Percentiles rank a stretch among this genome's conserved stretches.
phyloP scores from a whole-genome alignment of 257 asterid genomes.

The Anisodus acutangulus region DNA sequence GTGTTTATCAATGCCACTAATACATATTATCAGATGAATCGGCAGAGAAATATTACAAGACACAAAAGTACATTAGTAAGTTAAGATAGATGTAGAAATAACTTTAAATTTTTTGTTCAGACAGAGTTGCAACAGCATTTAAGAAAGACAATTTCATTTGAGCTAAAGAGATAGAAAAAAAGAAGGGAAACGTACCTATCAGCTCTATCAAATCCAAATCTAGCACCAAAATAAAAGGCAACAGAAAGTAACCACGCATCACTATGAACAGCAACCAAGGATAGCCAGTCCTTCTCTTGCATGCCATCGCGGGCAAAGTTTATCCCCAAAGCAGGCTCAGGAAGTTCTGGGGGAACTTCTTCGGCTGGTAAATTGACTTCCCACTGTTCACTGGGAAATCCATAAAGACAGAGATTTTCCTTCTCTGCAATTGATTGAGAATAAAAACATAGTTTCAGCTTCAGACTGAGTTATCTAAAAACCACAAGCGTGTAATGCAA shows the following conservation, averaged over 20 bases:
- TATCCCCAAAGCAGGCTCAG: slow-evolving; percentile 30
- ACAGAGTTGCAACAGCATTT: background rate
- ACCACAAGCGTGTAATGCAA: background rate
- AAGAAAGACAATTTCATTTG: background rate
- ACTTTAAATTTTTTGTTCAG: background rate
- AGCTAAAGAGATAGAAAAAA: background rate
- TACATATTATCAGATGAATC: background rate
- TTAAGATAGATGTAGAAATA: background rate
- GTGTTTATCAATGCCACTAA: background rate
- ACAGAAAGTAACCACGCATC: slow-evolving; percentile 29
- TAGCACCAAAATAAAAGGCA: slow-evolving; percentile 29
- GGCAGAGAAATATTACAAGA: background rate
- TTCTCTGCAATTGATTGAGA: slow-evolving; percentile 19
- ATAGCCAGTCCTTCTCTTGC: slow-evolving; percentile 32
- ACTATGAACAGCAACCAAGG: slow-evolving; percentile 30
- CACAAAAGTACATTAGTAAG: background rate
- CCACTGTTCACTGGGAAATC: slow-evolving; percentile 28
- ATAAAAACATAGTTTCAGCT: background rate
- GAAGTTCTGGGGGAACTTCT: slow-evolving; percentile 29
- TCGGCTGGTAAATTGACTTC: slow-evolving; percentile 29
- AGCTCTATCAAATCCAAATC: slow-evolving; percentile 30
- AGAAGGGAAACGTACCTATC: slow-evolving; percentile 25
- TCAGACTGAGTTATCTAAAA: background rate
- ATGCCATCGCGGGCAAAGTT: slow-evolving; percentile 32
- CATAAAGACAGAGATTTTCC: slow-evolving; percentile 28